Base-by-base conservation (phyloP, 768 basidiomycete species). In the Rhodotorula paludigena region DNA sequence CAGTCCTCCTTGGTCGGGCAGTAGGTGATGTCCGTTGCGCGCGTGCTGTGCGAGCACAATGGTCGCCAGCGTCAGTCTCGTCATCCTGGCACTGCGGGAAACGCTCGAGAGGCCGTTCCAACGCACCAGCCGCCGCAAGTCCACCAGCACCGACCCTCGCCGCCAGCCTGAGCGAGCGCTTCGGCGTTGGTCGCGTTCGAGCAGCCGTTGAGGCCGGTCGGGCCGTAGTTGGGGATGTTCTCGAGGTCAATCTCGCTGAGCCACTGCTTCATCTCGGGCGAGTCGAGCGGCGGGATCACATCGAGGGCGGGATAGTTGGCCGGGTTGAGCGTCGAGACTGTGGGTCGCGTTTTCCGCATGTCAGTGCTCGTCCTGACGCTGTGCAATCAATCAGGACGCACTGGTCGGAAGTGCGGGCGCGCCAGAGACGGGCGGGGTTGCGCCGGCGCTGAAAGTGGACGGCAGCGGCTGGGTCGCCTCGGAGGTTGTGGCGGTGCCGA, bases 1-100 rank as follows among this genome's bases (percentile, higher is more conserved):
- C 84, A 85, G 33, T 81, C 82, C 68, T 78, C 66, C 74, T 85
- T 82, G 41, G 84, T 82, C 20, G 89, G 89, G 79, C 92, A 94
- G n/a, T 81, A 80, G 23, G 83, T 83, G 73, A 92, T 82, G 75
- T 92, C 90, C 3, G 83, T 83, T n/a, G 78, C 68, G 25, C 84
- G 81, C 5, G 82, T 84, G 79, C 89, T 90, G 44, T 86, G 85
- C 73, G 84, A 5, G 10, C 32, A 83, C 75, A 88, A 89, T 18
- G 87, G 87, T 88, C 87, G 90, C 89, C 89, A 90, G 78, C 88
- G 89, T 33, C 84, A 14, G 3, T n/a, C n/a, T n/a, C n/a, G n/a
- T n/a, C n/a, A n/a, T n/a, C n/a, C n/a, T n/a, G n/a, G n/a, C n/a
- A n/a, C 5, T 11, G 1, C 6, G 18, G 5, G 5, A 25, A 44